phyloP scores from a whole-genome alignment of 192 early-diverging fungal species.

The Oehlia diaphana region DNA sequence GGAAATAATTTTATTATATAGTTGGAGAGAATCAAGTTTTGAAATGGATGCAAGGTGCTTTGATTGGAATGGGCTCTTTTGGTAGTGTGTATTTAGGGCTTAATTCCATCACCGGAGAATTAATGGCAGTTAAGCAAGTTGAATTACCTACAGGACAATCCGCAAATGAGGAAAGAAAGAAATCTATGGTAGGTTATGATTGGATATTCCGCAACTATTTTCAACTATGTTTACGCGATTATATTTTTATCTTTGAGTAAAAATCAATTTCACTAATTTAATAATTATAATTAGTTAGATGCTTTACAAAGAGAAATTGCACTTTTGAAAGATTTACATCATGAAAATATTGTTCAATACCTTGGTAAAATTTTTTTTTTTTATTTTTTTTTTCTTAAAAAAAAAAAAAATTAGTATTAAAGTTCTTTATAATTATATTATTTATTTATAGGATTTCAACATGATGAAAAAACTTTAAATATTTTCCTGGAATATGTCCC shows the following conservation, averaged over 20 bases:
- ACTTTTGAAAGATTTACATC: constrained; percentile 84
- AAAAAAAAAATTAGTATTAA: neutral
- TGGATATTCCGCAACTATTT: too few species aligned
- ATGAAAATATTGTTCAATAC: constrained; percentile 96
- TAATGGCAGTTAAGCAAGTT: constrained; percentile 99
- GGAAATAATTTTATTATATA: too few species aligned
- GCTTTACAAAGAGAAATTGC: constrained; percentile 88
- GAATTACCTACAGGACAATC: constrained; percentile 70
- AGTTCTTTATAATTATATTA: constrained; percentile 27
- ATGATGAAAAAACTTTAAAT: constrained; percentile 72
- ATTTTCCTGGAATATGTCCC: constrained; percentile 98
- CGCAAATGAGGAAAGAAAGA: constrained; percentile 70
- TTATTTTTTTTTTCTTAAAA: neutral
- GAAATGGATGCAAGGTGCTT: constrained; percentile 82
- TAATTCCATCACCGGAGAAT: constrained; percentile 84
- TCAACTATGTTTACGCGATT: too few species aligned
- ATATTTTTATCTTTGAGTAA: neutral
- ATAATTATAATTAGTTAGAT: constrained; percentile 47
- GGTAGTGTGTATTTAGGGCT: constrained; percentile 93
- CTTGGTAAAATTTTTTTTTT: constrained; percentile 54
- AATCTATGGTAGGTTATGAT: constrained; percentile 55
- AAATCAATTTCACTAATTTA: neutral
- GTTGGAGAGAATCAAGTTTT: constrained; percentile 28
- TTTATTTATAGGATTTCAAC: constrained; percentile 65
- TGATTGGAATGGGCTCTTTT: constrained; percentile 95